Percentiles rank a stretch among this genome's conserved stretches.
Conservation (phyloP, 306 rosid species). For the Casuarina cunninghamiana region DNA sequence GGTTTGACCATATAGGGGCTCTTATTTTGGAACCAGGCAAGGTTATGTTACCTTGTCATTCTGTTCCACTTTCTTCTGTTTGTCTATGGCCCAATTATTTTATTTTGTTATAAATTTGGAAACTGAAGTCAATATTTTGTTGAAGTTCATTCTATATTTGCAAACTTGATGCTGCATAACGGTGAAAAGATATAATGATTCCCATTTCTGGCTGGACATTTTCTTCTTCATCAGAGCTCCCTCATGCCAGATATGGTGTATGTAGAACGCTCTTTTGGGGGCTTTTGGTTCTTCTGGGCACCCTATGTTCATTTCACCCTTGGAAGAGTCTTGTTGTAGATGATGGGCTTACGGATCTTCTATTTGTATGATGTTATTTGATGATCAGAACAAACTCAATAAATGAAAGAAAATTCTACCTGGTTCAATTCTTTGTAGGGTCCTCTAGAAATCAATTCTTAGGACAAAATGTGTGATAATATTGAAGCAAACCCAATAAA, state of each 20-base stretch:
- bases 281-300: slow-evolving; percentile 19
- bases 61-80: slow-evolving; percentile 5
- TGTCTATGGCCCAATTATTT: slow-evolving; percentile 18
- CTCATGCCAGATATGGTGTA: not conserved
- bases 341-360: slow-evolving; percentile 15
- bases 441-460: slow-evolving; percentile 4
- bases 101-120: slow-evolving; percentile 11
- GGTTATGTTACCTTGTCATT: slow-evolving; percentile 29
- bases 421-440: not conserved
- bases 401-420: not conserved
- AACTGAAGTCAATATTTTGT: not conserved
- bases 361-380: slow-evolving; percentile 11
- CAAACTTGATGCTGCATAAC: slow-evolving; percentile 5
- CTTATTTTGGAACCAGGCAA: slow-evolving; percentile 91
- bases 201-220: slow-evolving; percentile 13
- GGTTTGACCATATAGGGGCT: slow-evolving; percentile 56
- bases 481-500: not conserved
- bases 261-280: slow-evolving; percentile 21
- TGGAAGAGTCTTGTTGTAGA: slow-evolving; percentile 18
- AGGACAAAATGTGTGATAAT: not conserved
- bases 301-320: slow-evolving; percentile 11
- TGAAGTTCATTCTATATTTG: not conserved
- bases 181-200: not conserved
- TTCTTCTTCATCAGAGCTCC: slow-evolving; percentile 10
- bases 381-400: not conserved